Evolutionary conservation across 2,329 filamentous ascomycete genomes (phyloP).

Genomic region (Pseudogymnoascus verrucosus): DNA sequence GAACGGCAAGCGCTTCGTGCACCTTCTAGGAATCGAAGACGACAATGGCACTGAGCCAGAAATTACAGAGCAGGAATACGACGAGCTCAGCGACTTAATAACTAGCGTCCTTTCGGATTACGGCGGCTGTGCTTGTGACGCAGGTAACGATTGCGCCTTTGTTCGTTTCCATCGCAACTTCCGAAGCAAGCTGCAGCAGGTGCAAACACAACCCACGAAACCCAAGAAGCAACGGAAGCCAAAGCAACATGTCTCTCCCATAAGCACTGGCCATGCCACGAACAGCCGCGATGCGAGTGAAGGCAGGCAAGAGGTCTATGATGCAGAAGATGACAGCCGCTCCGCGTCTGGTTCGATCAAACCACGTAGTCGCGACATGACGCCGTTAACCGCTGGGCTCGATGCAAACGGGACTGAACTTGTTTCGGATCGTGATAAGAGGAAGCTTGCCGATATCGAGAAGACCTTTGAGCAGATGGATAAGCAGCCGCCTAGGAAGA

Average conservation of each 20-base stretch:
- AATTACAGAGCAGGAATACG: constrained; percentile 52
- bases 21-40: constrained; percentile 57
- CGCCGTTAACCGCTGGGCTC: constrained; percentile 45
- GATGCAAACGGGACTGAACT: constrained; percentile 49
- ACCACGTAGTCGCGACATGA: constrained; percentile 57
- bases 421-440: constrained; percentile 58
- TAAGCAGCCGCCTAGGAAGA: constrained; percentile 51
- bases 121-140: constrained; percentile 69
- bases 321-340: constrained; percentile 43
- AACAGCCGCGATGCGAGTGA: constrained; percentile 59
- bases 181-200: constrained; percentile 36
- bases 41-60: constrained; percentile 45
- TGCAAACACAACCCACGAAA: constrained; percentile 35
- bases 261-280: constrained; percentile 52
- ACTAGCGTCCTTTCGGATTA: constrained; percentile 66
- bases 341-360: constrained; percentile 48
- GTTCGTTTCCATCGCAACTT: constrained; percentile 54
- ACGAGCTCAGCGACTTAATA: constrained; percentile 55
- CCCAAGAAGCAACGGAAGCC: constrained; percentile 36
- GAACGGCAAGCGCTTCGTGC: constrained; percentile 47
- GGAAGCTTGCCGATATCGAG: constrained; percentile 59
- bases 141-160: constrained; percentile 56
- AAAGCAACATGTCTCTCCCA: constrained; percentile 51
- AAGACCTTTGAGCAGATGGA: constrained; percentile 56
- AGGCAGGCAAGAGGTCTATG: constrained; percentile 46